phyloP scores from a whole-genome alignment of 108 stramenopile species.

The Pseudonitzschia multiseries region DNA sequence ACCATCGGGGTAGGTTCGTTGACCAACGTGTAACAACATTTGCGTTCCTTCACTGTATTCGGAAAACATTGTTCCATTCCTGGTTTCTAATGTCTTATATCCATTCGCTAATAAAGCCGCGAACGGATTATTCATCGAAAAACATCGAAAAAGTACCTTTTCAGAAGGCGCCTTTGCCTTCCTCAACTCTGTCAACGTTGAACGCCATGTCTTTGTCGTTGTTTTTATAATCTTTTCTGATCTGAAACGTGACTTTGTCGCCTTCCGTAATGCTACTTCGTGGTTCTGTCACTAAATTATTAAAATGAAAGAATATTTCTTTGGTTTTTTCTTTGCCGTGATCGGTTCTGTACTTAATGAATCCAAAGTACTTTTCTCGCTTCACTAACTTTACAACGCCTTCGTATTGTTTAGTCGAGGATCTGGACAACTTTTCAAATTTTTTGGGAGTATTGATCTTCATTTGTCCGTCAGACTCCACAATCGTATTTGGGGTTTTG shows the following conservation, averaged over 20 bases:
- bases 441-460: background rate
- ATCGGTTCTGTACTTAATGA: conserved; percentile 42
- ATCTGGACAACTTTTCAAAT: background rate
- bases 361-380: conserved; percentile 63
- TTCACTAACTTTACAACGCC: conserved; percentile 55
- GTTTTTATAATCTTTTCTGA: conserved; percentile 18
- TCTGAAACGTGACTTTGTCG: conserved; percentile 54
- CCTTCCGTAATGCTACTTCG: conserved; percentile 45
- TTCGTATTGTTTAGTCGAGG: background rate
- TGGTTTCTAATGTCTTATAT: conserved; percentile 76
- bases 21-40: conserved; percentile 77
- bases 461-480: conserved; percentile 51
- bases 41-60: conserved; percentile 65
- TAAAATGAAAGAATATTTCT: conserved; percentile 75
- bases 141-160: conserved; percentile 44
- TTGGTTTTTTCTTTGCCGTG: conserved; percentile 30
- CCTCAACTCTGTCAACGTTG: conserved; percentile 7
- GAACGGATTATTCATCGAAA: conserved; percentile 85
- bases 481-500: conserved; percentile 51
- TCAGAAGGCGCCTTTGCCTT: conserved; percentile 18
- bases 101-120: conserved; percentile 80
- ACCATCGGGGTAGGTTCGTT: conserved; percentile 76
- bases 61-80: conserved; percentile 83
- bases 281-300: conserved; percentile 21
- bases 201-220: conserved; percentile 45